Conservation (phyloP, 305 asterid genomes). For the Euphrasia arctica region DNA sequence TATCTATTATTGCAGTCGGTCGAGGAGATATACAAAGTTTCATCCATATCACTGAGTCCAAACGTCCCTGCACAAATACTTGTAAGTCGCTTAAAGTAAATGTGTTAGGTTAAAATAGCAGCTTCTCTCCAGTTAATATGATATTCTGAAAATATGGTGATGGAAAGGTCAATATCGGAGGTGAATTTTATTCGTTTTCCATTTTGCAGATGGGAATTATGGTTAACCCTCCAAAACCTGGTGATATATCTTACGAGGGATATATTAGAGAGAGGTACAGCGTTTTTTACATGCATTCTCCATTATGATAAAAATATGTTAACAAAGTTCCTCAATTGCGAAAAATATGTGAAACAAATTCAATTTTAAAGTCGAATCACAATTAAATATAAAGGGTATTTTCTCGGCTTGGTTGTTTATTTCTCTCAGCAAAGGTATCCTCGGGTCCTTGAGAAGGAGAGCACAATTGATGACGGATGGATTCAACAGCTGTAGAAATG, state of each 20-base stretch:
- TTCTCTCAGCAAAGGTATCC: slow-evolving; percentile 71
- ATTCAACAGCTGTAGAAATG: slow-evolving; percentile 97
- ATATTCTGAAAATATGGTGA: not conserved
- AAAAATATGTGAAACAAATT: not conserved
- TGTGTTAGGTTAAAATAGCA: not conserved
- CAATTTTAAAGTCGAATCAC: not conserved
- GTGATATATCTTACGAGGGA: slow-evolving; percentile 87
- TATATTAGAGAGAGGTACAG: slow-evolving; percentile 70
- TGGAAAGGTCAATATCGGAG: not conserved
- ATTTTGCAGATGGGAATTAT: slow-evolving; percentile 84
- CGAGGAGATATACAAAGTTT: slow-evolving; percentile 97
- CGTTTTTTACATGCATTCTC: not conserved
- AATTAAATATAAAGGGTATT: not conserved
- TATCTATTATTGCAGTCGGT: slow-evolving; percentile 53
- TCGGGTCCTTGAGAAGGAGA: slow-evolving; percentile 88
- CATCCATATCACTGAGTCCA: slow-evolving; percentile 95
- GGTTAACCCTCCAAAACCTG: slow-evolving; percentile 91
- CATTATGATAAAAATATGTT: slow-evolving; percentile 2
- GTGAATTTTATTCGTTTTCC: slow-evolving; percentile 12
- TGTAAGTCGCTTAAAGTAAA: slow-evolving; percentile 43
- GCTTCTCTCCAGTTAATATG: not conserved
- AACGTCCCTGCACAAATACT: slow-evolving; percentile 98
- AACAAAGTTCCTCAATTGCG: not conserved
- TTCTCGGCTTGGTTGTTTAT: not conserved
- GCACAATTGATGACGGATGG: slow-evolving; percentile 97